Percentiles rank a stretch among this genome's conserved stretches.
phyloP scores from a whole-genome alignment of 1,139 yeast species.

The Diutina mesorugosa region DNA sequence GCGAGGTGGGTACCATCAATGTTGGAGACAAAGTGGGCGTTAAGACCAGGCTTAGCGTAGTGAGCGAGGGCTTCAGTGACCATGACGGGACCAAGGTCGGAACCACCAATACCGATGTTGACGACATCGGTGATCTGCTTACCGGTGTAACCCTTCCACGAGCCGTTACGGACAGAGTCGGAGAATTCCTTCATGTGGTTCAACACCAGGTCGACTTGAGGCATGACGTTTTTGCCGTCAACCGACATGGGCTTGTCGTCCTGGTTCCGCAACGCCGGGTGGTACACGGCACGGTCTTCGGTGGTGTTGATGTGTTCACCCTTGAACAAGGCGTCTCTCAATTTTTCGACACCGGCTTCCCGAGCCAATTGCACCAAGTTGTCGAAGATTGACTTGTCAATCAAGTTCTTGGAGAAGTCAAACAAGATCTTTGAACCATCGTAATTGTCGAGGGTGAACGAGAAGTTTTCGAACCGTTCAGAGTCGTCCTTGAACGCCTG shows the following conservation, averaged over 20 bases:
- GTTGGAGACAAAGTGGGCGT: slow-evolving; percentile 90
- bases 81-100: slow-evolving; percentile 98
- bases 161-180: slow-evolving; percentile 78
- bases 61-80: slow-evolving; percentile 95
- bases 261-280: slow-evolving; percentile 91
- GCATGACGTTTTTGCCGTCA: slow-evolving; percentile 79
- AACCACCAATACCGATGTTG: slow-evolving; percentile 97
- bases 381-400: slow-evolving; percentile 68
- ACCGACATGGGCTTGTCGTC: slow-evolving; percentile 71
- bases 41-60: slow-evolving; percentile 63
- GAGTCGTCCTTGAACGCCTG: slow-evolving; percentile 69
- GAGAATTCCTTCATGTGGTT: slow-evolving; percentile 95
- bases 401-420: slow-evolving; percentile 88
- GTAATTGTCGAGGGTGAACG: slow-evolving; percentile 66
- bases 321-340: slow-evolving; percentile 82
- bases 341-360: slow-evolving; percentile 76
- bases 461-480: slow-evolving; percentile 59
- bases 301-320: slow-evolving; percentile 94
- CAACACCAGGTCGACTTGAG: slow-evolving; percentile 82
- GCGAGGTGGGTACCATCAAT: slow-evolving; percentile 97
- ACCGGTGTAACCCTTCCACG: slow-evolving; percentile 96
- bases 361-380: slow-evolving; percentile 68
- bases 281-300: slow-evolving; percentile 94
- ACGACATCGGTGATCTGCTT: slow-evolving; percentile 87
- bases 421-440: slow-evolving; percentile 84